Evolutionary conservation across 345 rosid species (phyloP).

Genomic region (Cardamine occulta): DNA sequence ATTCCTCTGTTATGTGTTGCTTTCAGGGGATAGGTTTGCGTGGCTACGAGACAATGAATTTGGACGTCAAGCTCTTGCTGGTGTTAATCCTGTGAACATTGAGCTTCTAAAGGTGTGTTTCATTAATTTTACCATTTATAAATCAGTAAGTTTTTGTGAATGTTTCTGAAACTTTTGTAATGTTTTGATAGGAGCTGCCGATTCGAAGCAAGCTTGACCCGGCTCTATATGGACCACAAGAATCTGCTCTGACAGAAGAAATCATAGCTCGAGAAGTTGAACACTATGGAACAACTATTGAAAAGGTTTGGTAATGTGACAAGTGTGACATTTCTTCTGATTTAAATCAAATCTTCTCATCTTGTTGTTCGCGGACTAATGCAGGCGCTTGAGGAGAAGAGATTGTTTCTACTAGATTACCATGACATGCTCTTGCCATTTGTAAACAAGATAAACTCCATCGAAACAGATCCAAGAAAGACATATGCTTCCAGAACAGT

Average conservation of each 20-base stretch:
- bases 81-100: slow-evolving; percentile 89
- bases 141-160: background rate
- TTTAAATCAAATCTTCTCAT: background rate
- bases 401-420: slow-evolving; percentile 79
- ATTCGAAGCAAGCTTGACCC: slow-evolving; percentile 87
- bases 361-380: slow-evolving; percentile 14
- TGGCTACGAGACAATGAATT: slow-evolving; percentile 95
- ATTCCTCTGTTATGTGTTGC: slow-evolving; percentile 14
- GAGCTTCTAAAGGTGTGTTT: slow-evolving; percentile 65
- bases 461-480: slow-evolving; percentile 60
- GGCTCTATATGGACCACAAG: slow-evolving; percentile 74
- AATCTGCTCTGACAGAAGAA: slow-evolving; percentile 78
- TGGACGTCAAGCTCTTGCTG: slow-evolving; percentile 90
- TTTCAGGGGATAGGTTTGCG: slow-evolving; percentile 82
- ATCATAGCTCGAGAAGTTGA: slow-evolving; percentile 62
- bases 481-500: slow-evolving; percentile 83
- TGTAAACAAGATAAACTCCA: slow-evolving; percentile 67
- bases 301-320: slow-evolving; percentile 56
- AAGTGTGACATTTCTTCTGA: background rate
- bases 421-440: slow-evolving; percentile 91
- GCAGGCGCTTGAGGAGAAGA: slow-evolving; percentile 85
- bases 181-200: slow-evolving; percentile 73
- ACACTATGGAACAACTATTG: slow-evolving; percentile 69
- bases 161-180: slow-evolving; percentile 11
- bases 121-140: background rate